phyloP scores from a whole-genome alignment of 2,329 filamentous ascomycete genomes.

The Pseudofabraea citricarpa region DNA sequence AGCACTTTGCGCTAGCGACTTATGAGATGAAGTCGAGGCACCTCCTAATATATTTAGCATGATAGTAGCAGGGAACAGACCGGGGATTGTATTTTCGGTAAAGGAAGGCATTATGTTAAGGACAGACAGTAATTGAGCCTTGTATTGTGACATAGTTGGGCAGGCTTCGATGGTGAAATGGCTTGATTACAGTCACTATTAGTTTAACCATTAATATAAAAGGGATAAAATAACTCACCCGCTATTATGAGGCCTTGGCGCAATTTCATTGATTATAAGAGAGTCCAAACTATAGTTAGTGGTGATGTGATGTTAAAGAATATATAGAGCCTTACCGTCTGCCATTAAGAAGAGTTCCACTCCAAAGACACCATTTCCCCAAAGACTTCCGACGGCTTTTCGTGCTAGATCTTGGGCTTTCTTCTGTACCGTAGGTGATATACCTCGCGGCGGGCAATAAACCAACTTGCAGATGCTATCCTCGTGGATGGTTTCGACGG shows the following conservation, averaged over 20 bases:
- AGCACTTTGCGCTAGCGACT: constrained; percentile 46
- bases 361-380: constrained; percentile 89
- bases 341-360: constrained; percentile 91
- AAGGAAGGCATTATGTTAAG: constrained; percentile 46
- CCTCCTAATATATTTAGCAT: constrained; percentile 82
- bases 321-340: too few relatives aligned
- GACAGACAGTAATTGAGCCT: constrained; percentile 75
- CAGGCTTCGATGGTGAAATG: constrained; percentile 95
- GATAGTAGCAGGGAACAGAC: constrained; percentile 43
- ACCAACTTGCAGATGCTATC: constrained; percentile 93
- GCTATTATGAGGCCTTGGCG: constrained; percentile 20
- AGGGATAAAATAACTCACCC: background rate
- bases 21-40: constrained; percentile 58
- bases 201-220: constrained; percentile 52
- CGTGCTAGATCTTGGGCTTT: constrained; percentile 72
- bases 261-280: constrained; percentile 63
- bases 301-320: too few relatives aligned
- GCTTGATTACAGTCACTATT: constrained; percentile 74
- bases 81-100: constrained; percentile 29
- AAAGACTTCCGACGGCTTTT: constrained; percentile 73
- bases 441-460: constrained; percentile 75
- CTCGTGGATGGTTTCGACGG: constrained; percentile 91
- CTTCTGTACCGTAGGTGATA: constrained; percentile 54
- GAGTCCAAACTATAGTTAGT: too few relatives aligned
- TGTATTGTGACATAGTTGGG: constrained; percentile 81